Conservation (phyloP, 73 alveolate species). For the Paramecium bursaria region DNA sequence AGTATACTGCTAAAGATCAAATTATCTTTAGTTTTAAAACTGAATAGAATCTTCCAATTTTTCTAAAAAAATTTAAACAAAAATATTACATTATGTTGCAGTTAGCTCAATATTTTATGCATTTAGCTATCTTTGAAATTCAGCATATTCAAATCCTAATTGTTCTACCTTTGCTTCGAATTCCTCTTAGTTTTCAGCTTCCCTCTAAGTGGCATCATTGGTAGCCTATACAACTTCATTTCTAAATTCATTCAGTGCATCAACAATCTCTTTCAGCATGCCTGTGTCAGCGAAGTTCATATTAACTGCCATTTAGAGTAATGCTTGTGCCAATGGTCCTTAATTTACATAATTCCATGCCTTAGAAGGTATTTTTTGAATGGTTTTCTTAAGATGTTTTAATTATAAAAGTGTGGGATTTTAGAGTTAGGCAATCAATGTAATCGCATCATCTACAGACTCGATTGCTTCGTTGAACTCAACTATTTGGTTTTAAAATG, state of each 20-base stretch:
- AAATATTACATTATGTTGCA: not conserved
- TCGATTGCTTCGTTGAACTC: conserved; percentile 44
- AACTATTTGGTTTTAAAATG: not conserved
- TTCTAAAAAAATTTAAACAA: not conserved
- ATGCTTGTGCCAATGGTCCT: conserved; percentile 50
- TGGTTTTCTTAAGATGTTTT: conserved; percentile 21
- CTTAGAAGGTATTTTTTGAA: conserved; percentile 1
- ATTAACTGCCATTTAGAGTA: conserved; percentile 10
- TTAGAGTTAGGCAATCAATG: conserved; percentile 3
- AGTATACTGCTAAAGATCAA: not conserved
- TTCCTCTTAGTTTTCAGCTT: not conserved
- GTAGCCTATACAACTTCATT: conserved; percentile 48
- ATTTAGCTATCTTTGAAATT: conserved; percentile 5
- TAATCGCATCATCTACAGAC: conserved; percentile 43
- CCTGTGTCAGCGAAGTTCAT: conserved; percentile 25
- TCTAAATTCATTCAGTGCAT: conserved; percentile 56
- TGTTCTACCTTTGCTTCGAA: conserved; percentile 10
- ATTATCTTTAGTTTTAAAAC: conserved; percentile 16
- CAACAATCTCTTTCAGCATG: conserved; percentile 38
- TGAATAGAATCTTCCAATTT: conserved; percentile 32
- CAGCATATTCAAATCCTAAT: conserved; percentile 20
- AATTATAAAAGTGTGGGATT: conserved; percentile 28
- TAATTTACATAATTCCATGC: conserved; percentile 46
- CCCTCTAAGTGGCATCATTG: conserved; percentile 18
- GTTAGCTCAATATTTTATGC: not conserved